Conservation (phyloP, 106 monocot species). For the Vanilla planifolia region DNA sequence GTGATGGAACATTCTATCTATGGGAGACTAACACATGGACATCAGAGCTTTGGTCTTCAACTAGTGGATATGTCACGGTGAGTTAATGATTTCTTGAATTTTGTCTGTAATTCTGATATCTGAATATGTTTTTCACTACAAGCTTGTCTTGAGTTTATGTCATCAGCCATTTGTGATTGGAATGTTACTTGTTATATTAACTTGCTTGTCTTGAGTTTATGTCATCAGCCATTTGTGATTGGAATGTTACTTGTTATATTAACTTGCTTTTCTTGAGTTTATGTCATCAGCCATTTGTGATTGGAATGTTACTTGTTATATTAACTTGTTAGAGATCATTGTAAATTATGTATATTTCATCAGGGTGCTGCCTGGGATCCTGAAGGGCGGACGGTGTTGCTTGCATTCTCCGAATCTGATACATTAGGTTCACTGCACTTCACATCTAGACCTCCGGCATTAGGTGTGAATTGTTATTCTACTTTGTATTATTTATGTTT, state of each 20-base stretch:
- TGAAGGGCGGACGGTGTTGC: slow-evolving; percentile 68
- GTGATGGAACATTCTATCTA: slow-evolving; percentile 96
- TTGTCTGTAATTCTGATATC: too few species aligned
- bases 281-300: background rate
- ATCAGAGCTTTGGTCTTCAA: slow-evolving; percentile 93
- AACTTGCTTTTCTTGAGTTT: background rate
- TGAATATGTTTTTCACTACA: too few species aligned
- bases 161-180: background rate
- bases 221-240: background rate
- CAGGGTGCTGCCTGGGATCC: slow-evolving; percentile 98
- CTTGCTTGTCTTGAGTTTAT: too few species aligned
- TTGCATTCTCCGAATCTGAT: slow-evolving; percentile 76
- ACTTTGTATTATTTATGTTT: background rate
- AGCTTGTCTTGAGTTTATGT: too few species aligned
- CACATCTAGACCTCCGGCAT: slow-evolving; percentile 72
- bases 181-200: background rate
- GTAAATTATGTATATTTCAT: slow-evolving; percentile 10
- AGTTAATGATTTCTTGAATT: too few species aligned
- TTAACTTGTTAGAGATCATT: background rate
- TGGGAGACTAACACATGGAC: slow-evolving; percentile 99
- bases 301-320: background rate
- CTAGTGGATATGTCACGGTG: slow-evolving; percentile 81
- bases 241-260: background rate
- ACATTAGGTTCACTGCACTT: slow-evolving; percentile 89
- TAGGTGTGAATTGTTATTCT: slow-evolving; percentile 41